Evolutionary conservation across 208 protist genomes (phyloP).

Genomic region (Wallacemonas sp.): DNA sequence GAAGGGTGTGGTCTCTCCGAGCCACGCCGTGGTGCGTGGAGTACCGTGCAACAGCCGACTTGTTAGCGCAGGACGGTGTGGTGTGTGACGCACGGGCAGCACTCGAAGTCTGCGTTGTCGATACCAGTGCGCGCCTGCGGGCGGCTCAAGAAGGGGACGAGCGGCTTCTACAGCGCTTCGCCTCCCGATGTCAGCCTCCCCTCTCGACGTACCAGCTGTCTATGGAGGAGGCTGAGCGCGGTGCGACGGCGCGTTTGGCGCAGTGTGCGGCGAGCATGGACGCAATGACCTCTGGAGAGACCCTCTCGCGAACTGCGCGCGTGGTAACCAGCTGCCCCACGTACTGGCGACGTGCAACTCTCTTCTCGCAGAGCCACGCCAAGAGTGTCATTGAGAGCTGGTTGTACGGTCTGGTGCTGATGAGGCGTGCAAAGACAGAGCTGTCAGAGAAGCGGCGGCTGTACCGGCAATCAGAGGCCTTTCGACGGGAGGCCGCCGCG

Average conservation of each 20-base stretch:
- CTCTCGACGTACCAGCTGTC: constrained; percentile 8
- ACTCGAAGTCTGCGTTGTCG: neutral
- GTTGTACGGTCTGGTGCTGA: constrained; percentile 22
- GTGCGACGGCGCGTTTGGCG: neutral
- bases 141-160: neutral
- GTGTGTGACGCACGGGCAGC: neutral
- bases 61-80: neutral
- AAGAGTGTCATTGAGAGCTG: constrained; percentile 23
- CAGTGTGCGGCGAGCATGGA: neutral
- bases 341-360: constrained; percentile 22
- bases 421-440: constrained; percentile 27
- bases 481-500: constrained; percentile 45
- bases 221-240: neutral
- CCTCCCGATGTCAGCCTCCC: neutral
- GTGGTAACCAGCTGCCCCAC: neutral
- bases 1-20: neutral
- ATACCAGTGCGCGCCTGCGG: constrained; percentile 1
- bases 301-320: too few relatives aligned
- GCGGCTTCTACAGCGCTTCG: constrained; percentile 1
- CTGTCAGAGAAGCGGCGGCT: constrained; percentile 18
- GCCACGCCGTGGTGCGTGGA: neutral
- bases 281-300: constrained; percentile 11
- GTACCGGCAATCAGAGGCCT: constrained; percentile 24
- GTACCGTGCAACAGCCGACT: neutral
- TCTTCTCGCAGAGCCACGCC: constrained; percentile 20